Base-by-base conservation (phyloP, 2,329 filamentous ascomycete genomes). In the Paradendryphiella salina region DNA sequence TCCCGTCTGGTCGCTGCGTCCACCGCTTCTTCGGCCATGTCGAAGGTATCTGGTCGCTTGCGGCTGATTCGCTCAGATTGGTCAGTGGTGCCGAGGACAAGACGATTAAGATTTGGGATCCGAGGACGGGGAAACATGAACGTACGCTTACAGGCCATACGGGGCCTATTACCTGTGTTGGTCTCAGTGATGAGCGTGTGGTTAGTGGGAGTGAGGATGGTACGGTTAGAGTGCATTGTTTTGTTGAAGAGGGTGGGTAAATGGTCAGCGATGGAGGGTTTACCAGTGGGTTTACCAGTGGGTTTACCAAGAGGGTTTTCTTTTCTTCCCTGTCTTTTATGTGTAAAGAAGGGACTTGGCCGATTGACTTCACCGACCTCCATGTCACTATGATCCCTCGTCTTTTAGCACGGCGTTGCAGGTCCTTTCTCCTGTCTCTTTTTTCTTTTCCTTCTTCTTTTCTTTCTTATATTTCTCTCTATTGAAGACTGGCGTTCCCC, bases 101-200 rank as follows among this genome's bases (percentile, higher is more conserved):
- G 34, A 95, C 93, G 85, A 89, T 96, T 64, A 97, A 97, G 77
- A 85, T 89, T 26, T 99, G 94, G 94, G 93, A 97, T 74, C 89
- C 93, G 13, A 80, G 91, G 50, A 92, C 89, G 1, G 94, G 94
- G 21, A 90, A 89, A 67, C 96, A 92, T 73, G 92, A 97, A 72
- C 82, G 91, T 40, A 97, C 92, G 3, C 93, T 96, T 67, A 91
- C 90, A 2, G 92, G 92, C 0, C 94, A 97, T 72, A 83, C 86
- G 1, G 93, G 90, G 0, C 92, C 94, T 0, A 91, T 97, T 3
- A 97, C 92, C 3, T 97, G 93, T 69, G 88, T 97, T 32, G 92
- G 89, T 1, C 78, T 99, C 5, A 95, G 90, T 64, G 94, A 97
- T 69, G 89, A 87, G 63, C 83, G 89, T 33, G 88, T 99, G 79